These are phyloP conservation scores for Passalora sequoiae DNA, from an alignment of 2,329 filamentous ascomycete genomes.

Conservation along the genomic window DNA sequence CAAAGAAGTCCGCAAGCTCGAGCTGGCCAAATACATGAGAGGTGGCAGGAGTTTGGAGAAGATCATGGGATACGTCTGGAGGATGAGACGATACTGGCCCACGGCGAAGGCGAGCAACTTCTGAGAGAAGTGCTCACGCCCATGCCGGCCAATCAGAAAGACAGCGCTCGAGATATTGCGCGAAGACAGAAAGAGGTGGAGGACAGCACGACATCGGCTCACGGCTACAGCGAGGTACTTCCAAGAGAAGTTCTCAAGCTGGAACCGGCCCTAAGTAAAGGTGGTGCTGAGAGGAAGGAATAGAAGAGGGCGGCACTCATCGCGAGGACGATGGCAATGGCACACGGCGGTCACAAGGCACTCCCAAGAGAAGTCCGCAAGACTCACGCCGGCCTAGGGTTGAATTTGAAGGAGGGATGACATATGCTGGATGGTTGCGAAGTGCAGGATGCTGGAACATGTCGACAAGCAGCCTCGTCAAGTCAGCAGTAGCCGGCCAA, in stretches of 20 bases:
- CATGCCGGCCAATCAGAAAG: no score
- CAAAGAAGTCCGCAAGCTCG: neutral
- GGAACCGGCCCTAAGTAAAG: neutral
- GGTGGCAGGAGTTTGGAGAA: no score
- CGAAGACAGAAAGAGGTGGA: no score
- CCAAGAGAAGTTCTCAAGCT: neutral
- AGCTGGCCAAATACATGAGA: no score
- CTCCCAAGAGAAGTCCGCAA: slow-evolving; percentile 3
- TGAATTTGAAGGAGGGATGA: neutral
- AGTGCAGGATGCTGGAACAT: neutral
- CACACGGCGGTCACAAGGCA: slow-evolving; percentile 1
- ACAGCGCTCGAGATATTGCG: no score
- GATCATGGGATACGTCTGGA: no score
- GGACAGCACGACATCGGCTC: neutral
- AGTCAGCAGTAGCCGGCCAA: slow-evolving; percentile 1
- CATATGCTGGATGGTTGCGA: neutral
- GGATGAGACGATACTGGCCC: no score
- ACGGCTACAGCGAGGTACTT: neutral
- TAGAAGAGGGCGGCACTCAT: no score
- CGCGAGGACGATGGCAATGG: neutral
- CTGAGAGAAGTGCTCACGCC: no score
- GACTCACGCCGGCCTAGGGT: slow-evolving; percentile 2
- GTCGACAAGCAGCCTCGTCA: neutral
- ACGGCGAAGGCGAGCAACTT: neutral
- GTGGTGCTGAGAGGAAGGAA: no score